A percentile compares a stretch with the other conserved stretches of the same genome.
phyloP scores from a whole-genome alignment of 2,329 filamentous ascomycete species.

The Lachnellula willkommii region DNA sequence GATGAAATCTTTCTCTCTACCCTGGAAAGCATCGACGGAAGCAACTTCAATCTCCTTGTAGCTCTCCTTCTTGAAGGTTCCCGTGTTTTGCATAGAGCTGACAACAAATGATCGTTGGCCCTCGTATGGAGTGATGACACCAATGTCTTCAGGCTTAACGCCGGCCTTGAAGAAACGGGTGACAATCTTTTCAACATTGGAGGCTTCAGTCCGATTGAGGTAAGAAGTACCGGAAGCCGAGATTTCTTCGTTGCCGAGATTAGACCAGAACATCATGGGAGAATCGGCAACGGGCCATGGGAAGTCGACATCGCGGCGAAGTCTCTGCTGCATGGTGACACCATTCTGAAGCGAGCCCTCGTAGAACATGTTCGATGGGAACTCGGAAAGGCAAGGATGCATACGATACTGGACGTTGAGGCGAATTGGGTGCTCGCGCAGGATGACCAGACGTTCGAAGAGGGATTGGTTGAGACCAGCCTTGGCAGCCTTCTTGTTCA shows the following conservation, averaged over 20 bases:
- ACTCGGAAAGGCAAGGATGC: constrained; percentile 95
- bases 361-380: constrained; percentile 99
- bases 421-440: constrained; percentile 85
- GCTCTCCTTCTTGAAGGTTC: constrained; percentile 94
- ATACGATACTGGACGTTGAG: constrained; percentile 98
- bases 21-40: constrained; percentile 97
- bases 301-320: constrained; percentile 92
- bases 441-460: constrained; percentile 90
- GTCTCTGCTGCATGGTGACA: constrained; percentile 80
- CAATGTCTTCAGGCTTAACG: constrained; percentile 88
- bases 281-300: constrained; percentile 92
- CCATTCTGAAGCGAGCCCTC: constrained; percentile 96
- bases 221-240: constrained; percentile 97
- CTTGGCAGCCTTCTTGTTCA: constrained; percentile 99
- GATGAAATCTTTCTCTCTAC: constrained; percentile 98
- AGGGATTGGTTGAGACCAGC: constrained; percentile 97
- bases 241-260: constrained; percentile 95
- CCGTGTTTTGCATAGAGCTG: constrained; percentile 97
- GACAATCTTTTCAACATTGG: constrained; percentile 97
- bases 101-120: constrained; percentile 98
- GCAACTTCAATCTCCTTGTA: constrained; percentile 99
- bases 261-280: constrained; percentile 99
- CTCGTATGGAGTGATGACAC: constrained; percentile 98
- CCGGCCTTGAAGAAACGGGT: constrained; percentile 98
- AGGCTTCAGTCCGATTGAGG: constrained; percentile 92